Evolutionary conservation across 371 early-diverging fungal genomes (phyloP).

Genomic region (Apophysomyces elegans): DNA sequence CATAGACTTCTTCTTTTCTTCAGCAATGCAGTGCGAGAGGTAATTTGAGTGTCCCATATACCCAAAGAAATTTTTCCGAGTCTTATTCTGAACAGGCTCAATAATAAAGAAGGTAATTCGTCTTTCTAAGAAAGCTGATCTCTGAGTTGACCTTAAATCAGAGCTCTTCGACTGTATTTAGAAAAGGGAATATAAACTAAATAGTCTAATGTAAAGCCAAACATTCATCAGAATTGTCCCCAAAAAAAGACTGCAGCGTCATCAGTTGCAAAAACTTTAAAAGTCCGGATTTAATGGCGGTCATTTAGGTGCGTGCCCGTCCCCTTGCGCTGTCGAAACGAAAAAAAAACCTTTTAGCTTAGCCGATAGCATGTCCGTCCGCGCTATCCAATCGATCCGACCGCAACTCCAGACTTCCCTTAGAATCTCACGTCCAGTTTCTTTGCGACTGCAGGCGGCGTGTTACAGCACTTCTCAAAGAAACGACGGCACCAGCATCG

Average conservation of each 20-base stretch:
- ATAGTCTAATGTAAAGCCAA: too few relatives aligned
- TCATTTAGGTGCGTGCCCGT: too few relatives aligned
- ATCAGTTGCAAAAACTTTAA: too few relatives aligned
- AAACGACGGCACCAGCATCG: conserved; percentile 17
- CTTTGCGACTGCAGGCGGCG: neutral
- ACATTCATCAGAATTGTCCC: too few relatives aligned
- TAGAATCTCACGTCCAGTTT: neutral
- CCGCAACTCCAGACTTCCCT: neutral
- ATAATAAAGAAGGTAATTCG: neutral
- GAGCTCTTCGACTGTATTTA: neutral
- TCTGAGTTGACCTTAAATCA: neutral
- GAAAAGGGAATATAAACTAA: neutral
- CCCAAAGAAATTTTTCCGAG: neutral
- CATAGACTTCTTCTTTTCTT: neutral
- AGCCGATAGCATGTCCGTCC: neutral
- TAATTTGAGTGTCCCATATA: neutral
- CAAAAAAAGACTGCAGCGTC: too few relatives aligned
- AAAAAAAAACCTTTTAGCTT: too few relatives aligned
- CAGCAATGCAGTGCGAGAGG: neutral
- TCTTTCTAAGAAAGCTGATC: neutral
- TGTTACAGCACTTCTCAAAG: neutral
- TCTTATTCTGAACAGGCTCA: neutral
- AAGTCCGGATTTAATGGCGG: too few relatives aligned
- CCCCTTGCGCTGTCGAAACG: too few relatives aligned
- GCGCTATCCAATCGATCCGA: conserved; percentile 4